These are phyloP conservation scores for Mycena vulgaris DNA, from an alignment of 768 basidiomycete species.

Conservation along the genomic window DNA sequence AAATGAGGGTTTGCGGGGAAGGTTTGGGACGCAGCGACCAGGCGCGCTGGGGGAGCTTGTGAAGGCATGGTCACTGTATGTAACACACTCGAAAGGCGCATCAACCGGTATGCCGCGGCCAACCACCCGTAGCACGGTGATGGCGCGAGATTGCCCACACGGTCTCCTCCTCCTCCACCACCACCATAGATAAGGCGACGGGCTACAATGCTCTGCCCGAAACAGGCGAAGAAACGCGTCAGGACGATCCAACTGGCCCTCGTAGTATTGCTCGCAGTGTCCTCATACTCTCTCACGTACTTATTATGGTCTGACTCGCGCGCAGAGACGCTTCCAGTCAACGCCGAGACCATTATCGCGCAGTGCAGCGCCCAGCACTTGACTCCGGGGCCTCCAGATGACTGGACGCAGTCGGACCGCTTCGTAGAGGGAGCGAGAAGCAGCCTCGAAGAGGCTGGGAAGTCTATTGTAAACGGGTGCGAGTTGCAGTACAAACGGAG, in stretches of 20 bases:
- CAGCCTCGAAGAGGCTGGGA: too few species aligned
- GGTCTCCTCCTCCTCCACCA: not conserved
- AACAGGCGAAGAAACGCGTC: slow-evolving; percentile 9
- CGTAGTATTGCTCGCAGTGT: not conserved
- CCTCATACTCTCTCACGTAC: slow-evolving; percentile 23
- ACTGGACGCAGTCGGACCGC: slow-evolving; percentile 65
- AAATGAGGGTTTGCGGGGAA: not conserved
- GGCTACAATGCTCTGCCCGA: not conserved
- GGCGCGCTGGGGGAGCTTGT: not conserved
- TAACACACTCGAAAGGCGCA: too few species aligned
- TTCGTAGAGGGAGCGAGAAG: slow-evolving; percentile 69
- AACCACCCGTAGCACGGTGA: not conserved
- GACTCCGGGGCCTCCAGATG: slow-evolving; percentile 29
- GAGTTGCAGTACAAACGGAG: too few species aligned
- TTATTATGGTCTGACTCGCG: slow-evolving; percentile 43
- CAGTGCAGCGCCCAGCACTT: slow-evolving; percentile 26
- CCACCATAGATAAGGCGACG: slow-evolving; percentile 19
- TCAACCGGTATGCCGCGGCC: not conserved
- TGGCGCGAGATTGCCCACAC: not conserved
- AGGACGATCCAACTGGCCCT: slow-evolving; percentile 13
- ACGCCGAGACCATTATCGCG: slow-evolving; percentile 20
- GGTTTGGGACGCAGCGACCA: too few species aligned
- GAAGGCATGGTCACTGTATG: not conserved
- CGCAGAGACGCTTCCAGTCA: slow-evolving; percentile 12
- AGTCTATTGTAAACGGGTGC: too few species aligned